Base-by-base conservation (phyloP, 352 stramenopile genomes). In the Phytophthora citricola region DNA sequence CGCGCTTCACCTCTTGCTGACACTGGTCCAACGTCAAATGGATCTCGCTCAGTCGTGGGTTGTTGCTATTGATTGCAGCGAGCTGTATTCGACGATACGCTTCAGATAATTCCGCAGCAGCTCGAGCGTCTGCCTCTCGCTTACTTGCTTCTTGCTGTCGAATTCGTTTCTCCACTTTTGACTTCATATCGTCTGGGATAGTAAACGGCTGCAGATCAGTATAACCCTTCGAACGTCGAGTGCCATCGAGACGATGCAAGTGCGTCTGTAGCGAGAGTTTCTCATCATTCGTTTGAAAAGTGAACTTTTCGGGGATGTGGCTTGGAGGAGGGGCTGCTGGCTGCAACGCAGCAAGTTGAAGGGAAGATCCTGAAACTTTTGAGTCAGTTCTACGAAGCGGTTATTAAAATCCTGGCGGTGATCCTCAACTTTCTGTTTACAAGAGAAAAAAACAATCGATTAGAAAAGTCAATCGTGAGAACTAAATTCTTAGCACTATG, bases 121-220 rank as follows among this genome's bases (percentile, higher is more conserved):
- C 77, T 32, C 58, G 57, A 14, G 73, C 73, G 12, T 88, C 81
- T 17, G 65, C 66, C 50, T 89, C 79, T 5, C 70, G 64, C 45
- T 91, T 89, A 0, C 69, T 81, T 4, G 61, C 54, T 50, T 90
- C 77, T 51, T 81, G 73, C 22, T 86, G 67, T 4, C 84, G 82
- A 40, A 93, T 91, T 38, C 83, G 79, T 29, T 63, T 63, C 50
- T 94, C 86, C 11, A 94, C 86, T 41, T 92, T 92, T 1, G 71
- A 68, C 47, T 85, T 85, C 86, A 94, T 94, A 38, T 94, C 86
- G 8, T 91, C 81, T 0, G 86, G 86, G 36, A 94, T 91, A 12
- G 78, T 89, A 56, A 92, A 93, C 1, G 83, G 78, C 31, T 85
- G 63, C 15, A 94, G 63, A 44, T 93, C 83, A 1, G 86, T 94